phyloP scores from a whole-genome alignment of 2,329 filamentous ascomycete species.

The Penicillium sp. region DNA sequence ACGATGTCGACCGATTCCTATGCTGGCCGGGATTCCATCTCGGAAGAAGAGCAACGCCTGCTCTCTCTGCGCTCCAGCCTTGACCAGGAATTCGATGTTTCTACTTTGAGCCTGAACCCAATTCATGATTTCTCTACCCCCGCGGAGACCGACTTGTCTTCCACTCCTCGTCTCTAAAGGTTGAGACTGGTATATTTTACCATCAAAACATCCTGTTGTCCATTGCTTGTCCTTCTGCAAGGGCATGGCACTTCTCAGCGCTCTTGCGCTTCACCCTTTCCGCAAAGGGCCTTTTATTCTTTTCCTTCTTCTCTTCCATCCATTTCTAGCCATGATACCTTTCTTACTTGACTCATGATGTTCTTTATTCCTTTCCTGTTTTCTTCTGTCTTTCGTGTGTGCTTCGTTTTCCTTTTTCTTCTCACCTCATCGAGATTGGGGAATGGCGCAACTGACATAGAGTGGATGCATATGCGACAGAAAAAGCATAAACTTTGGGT shows the following conservation, averaged over 20 bases:
- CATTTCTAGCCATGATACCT: conserved; percentile 32
- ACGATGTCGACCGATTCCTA: conserved; percentile 29
- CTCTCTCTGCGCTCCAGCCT: conserved; percentile 46
- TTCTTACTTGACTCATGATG: conserved; percentile 15
- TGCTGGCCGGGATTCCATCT: conserved; percentile 31
- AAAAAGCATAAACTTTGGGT: conserved; percentile 38
- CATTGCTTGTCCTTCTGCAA: conserved; percentile 27
- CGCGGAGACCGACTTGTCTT: conserved; percentile 17
- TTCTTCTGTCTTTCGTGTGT: conserved; percentile 14
- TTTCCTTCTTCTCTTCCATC: conserved; percentile 10
- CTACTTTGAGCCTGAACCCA: conserved; percentile 34
- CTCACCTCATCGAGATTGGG: conserved; percentile 29
- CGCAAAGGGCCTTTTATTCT: conserved; percentile 9
- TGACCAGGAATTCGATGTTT: conserved; percentile 40
- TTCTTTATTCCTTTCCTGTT: conserved; percentile 11
- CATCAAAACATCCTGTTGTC: conserved; percentile 4
- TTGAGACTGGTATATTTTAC: background rate
- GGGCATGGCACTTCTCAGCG: conserved; percentile 21
- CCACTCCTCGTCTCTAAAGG: conserved; percentile 17
- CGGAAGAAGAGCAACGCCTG: conserved; percentile 44
- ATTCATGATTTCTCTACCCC: conserved; percentile 20
- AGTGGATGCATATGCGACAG: conserved; percentile 43
- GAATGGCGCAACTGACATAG: conserved; percentile 44
- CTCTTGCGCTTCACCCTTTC: conserved; percentile 11
- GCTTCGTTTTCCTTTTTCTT: conserved; percentile 19